Evolutionary conservation across 148 eudicot genomes (phyloP).

Genomic region (Spergularia marina): DNA sequence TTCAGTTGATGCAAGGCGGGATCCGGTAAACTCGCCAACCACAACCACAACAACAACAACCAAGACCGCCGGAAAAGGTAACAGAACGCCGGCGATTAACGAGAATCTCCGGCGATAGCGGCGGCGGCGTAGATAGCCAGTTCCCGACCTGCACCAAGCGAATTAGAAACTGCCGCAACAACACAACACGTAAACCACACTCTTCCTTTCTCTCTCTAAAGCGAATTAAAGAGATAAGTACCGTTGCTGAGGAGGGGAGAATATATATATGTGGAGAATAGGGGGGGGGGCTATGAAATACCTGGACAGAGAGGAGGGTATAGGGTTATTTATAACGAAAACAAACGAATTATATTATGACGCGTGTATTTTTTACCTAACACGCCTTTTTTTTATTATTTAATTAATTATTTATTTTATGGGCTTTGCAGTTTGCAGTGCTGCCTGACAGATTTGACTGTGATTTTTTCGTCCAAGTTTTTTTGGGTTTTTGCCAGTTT

Average conservation of each 20-base stretch:
- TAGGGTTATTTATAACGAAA: slow-evolving; percentile 20
- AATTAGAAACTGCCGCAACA: slow-evolving; percentile 70
- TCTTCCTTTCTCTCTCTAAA: slow-evolving; percentile 21
- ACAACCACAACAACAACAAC: neutral
- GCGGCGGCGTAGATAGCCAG: slow-evolving; percentile 21
- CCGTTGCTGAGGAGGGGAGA: neutral
- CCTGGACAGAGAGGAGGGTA: neutral
- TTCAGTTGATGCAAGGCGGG: slow-evolving; percentile 87
- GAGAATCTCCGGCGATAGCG: neutral
- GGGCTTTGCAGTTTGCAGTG: too few species aligned
- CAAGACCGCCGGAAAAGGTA: neutral
- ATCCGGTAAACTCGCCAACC: slow-evolving; percentile 29
- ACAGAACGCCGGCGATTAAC: neutral
- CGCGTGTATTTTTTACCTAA: slow-evolving; percentile 26
- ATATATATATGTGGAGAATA: neutral
- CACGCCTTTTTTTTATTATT: too few species aligned
- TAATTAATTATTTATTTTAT: too few species aligned
- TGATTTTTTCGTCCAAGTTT: too few species aligned
- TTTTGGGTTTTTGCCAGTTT: too few species aligned
- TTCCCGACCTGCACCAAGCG: slow-evolving; percentile 99
- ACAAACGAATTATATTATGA: slow-evolving; percentile 22
- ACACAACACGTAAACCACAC: neutral
- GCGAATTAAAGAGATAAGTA: neutral
- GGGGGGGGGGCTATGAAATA: neutral
- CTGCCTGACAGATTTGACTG: too few species aligned